Evolutionary conservation across 2,329 filamentous ascomycete genomes (phyloP).

Genomic region (Rugonectria rugulosa): DNA sequence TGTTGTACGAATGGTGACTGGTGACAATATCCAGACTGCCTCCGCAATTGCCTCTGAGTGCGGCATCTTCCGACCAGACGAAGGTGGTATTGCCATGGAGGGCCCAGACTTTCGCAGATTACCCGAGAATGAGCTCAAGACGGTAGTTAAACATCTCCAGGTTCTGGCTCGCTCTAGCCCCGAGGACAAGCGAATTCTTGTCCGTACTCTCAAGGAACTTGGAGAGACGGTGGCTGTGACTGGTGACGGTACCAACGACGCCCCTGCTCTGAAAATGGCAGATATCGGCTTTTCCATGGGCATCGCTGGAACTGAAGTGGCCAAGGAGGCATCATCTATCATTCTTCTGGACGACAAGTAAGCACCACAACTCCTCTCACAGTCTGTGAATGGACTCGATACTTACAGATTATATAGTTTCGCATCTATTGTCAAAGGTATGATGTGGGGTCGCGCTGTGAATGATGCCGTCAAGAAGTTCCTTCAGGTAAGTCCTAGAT

Average conservation of each 20-base stretch:
- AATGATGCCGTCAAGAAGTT: conserved; percentile 72
- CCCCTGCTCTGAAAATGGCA: conserved; percentile 65
- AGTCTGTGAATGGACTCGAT: neutral
- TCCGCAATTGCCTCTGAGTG: conserved; percentile 56
- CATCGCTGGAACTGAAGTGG: conserved; percentile 69
- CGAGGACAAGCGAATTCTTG: conserved; percentile 71
- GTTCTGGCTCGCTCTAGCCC: conserved; percentile 72
- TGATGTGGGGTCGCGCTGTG: conserved; percentile 69
- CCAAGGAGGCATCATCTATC: conserved; percentile 69
- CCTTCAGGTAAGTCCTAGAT: conserved; percentile 53
- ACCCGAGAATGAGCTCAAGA: conserved; percentile 58
- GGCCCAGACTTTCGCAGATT: conserved; percentile 64
- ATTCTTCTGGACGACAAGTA: conserved; percentile 67
- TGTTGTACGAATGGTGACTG: conserved; percentile 71
- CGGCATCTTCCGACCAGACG: conserved; percentile 46
- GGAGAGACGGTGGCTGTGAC: conserved; percentile 67
- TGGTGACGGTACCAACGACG: conserved; percentile 70
- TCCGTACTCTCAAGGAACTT: conserved; percentile 67
- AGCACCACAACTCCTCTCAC: conserved; percentile 1
- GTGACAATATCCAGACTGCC: conserved; percentile 54
- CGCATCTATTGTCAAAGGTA: conserved; percentile 64
- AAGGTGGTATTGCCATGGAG: conserved; percentile 74
- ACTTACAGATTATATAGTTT: conserved; percentile 48
- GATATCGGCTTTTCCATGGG: conserved; percentile 72
- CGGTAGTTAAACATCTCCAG: conserved; percentile 66